Base-by-base conservation (phyloP, 148 eudicot genomes). In the Camellia japonica region DNA sequence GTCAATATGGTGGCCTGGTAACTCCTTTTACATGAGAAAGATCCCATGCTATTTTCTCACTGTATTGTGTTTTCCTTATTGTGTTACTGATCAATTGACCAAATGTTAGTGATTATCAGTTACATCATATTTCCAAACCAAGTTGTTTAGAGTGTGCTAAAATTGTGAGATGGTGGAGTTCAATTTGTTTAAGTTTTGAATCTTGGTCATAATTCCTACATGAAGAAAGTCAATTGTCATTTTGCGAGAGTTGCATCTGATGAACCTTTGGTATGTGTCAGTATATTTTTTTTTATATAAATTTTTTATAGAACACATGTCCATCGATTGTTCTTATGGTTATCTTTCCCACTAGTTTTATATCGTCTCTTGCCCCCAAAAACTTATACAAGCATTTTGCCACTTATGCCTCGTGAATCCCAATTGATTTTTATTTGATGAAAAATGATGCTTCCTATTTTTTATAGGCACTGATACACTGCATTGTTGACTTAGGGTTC, bases 401-500 rank as follows among this genome's bases (percentile, higher is more conserved):
- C 19, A 15, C 13, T 23, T 64, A 23, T 61, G 18, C 47, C 9
- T 38, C 19, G 16, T 8, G 6, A 18, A 60, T 60, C 64, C 30
- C 14, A 1, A n/a, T 47, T 6, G 42, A 19, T 76, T 63, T 62
- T 30, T 38, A 58, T 18, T 0, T 19, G 68, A 44, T 7, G 2
- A 68, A 78, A 41, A 66, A 14, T 52, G 13, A 1, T 46, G 52
- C 43, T 76, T 41, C 6, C 2, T 55, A 14, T 16, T 43, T 59
- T 69, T 52, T 20, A 23, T 23, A 56, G 19, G 51, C 73, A 46
- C 59, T 77, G 59, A 47, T 71, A 23, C 23, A 3, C 63, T 18
- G 58, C 54, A 9, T 72, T 76, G 58, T 80, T 54, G 8, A 86
- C 68, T 54, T 78, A 96, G 99, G 90, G 99, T 92, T 79, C 86